These are phyloP conservation scores for Fusarium metavorans DNA, from an alignment of 2,329 filamentous ascomycete genomes.

Conservation along the genomic window DNA sequence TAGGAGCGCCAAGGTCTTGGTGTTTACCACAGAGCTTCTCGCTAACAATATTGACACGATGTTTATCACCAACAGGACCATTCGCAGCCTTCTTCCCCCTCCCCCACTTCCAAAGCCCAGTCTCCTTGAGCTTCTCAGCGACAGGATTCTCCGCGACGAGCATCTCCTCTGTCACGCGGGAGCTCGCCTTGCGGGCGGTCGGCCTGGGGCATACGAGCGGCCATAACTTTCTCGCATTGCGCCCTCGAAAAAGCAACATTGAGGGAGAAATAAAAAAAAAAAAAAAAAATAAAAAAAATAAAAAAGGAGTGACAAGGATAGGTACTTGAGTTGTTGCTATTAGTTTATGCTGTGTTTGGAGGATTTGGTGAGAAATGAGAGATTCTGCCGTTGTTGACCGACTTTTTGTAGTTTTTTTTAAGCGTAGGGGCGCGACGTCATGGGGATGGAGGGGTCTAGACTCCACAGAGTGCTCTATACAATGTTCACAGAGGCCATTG, in stretches of 20 bases:
- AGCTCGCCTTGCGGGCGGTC: slow-evolving; percentile 6
- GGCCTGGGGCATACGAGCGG: slow-evolving; percentile 6
- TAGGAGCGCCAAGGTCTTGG: not conserved
- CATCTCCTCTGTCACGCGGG: not conserved
- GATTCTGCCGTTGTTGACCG: slow-evolving; percentile 38
- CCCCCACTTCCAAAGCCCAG: slow-evolving; percentile 42
- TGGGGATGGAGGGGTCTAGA: not conserved
- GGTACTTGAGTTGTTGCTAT: not conserved
- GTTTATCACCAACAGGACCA: slow-evolving; percentile 43
- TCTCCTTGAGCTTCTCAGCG: slow-evolving; percentile 40
- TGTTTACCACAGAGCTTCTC: slow-evolving; percentile 61
- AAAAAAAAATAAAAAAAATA: not conserved
- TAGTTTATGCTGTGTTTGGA: not conserved
- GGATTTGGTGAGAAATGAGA: slow-evolving; percentile 26
- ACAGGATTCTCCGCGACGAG: slow-evolving; percentile 23
- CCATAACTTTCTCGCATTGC: slow-evolving; percentile 31
- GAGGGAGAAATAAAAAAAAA: not conserved
- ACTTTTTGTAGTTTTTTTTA: not conserved
- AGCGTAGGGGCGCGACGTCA: not conserved
- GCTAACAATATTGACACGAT: slow-evolving; percentile 66
- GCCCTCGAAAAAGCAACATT: slow-evolving; percentile 38
- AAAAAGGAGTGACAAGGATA: not conserved
- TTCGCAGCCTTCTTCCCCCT: slow-evolving; percentile 8
- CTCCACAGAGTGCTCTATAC: not conserved
- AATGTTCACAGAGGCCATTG: too few species aligned